A percentile compares a stretch with the other conserved stretches of the same genome.
Conservation (phyloP, 1,284 basidiomycete genomes). For the Wolfiporia cocos region DNA sequence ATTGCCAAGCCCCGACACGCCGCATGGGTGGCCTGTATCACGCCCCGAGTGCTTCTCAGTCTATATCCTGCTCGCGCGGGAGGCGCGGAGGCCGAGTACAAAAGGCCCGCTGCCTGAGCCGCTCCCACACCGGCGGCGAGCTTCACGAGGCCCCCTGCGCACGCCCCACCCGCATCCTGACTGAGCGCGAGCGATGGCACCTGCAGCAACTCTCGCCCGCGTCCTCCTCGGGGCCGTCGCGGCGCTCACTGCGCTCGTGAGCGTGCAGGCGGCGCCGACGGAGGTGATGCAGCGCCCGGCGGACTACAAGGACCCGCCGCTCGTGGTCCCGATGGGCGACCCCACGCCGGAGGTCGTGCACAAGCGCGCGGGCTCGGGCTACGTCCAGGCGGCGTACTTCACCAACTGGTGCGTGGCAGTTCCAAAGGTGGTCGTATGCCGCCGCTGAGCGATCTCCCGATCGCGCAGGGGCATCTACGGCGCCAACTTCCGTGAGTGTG, state of each 20-base stretch:
- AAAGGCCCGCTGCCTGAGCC: too few relatives aligned
- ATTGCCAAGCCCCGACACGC: too few relatives aligned
- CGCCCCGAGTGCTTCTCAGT: too few relatives aligned
- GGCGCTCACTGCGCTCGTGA: slow-evolving; percentile 18
- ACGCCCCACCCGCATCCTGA: too few relatives aligned
- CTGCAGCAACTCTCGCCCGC: slow-evolving; percentile 14
- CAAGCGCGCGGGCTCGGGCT: slow-evolving; percentile 37
- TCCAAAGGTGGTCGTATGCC: neutral
- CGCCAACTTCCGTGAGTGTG: slow-evolving; percentile 63
- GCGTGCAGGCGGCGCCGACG: slow-evolving; percentile 38
- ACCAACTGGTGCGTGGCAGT: slow-evolving; percentile 46
- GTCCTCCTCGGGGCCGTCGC: slow-evolving; percentile 15
- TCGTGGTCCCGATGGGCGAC: slow-evolving; percentile 31
- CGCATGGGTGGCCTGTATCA: too few relatives aligned
- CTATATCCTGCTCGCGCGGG: too few relatives aligned
- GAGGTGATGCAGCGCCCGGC: slow-evolving; percentile 52
- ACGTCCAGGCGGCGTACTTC: slow-evolving; percentile 59
- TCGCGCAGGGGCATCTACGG: slow-evolving; percentile 70
- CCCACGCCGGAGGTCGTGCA: slow-evolving; percentile 33
- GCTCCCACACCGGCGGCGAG: too few relatives aligned
- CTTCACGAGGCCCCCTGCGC: too few relatives aligned
- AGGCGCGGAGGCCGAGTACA: too few relatives aligned
- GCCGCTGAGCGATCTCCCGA: slow-evolving; percentile 8
- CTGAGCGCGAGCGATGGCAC: slow-evolving; percentile 18
- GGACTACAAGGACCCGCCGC: slow-evolving; percentile 37